These are phyloP conservation scores for Komagataella ulmi DNA, from an alignment of 805 yeast species.

Conservation along the genomic window DNA sequence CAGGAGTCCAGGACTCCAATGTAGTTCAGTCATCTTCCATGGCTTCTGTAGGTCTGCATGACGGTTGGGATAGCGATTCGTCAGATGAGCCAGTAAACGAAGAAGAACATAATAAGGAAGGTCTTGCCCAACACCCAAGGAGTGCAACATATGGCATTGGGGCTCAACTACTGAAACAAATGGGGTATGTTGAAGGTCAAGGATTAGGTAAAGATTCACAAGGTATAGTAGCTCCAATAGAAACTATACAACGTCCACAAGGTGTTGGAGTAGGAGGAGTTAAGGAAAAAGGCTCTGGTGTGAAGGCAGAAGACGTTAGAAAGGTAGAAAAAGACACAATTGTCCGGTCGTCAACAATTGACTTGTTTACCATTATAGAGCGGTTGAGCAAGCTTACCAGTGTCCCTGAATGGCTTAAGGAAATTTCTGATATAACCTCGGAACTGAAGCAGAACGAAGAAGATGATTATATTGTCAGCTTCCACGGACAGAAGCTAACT, in stretches of 20 bases:
- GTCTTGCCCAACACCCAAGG: neutral
- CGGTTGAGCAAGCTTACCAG: neutral
- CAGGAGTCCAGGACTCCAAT: neutral
- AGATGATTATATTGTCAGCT: constrained; percentile 1
- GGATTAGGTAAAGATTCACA: constrained; percentile 67
- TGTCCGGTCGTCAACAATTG: constrained; percentile 7
- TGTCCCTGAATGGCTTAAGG: neutral
- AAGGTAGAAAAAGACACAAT: constrained; percentile 7
- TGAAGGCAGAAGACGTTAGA: constrained; percentile 6
- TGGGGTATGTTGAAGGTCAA: constrained; percentile 80
- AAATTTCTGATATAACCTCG: neutral
- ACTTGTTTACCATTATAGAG: constrained; percentile 12
- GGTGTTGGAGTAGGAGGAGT: constrained; percentile 66
- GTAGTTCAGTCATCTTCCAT: neutral
- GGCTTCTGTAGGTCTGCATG: neutral
- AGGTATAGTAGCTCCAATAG: constrained; percentile 77
- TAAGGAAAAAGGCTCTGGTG: constrained; percentile 5
- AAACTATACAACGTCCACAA: constrained; percentile 49
- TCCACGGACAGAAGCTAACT: neutral
- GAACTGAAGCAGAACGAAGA: neutral
- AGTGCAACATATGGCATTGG: constrained; percentile 61
- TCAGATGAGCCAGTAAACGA: neutral
- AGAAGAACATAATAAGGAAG: neutral
- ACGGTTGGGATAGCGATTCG: neutral
- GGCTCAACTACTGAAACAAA: constrained; percentile 57